Evolutionary conservation across 441 rosid species (phyloP).

Genomic region (Cnidoscolus chayamansa): DNA sequence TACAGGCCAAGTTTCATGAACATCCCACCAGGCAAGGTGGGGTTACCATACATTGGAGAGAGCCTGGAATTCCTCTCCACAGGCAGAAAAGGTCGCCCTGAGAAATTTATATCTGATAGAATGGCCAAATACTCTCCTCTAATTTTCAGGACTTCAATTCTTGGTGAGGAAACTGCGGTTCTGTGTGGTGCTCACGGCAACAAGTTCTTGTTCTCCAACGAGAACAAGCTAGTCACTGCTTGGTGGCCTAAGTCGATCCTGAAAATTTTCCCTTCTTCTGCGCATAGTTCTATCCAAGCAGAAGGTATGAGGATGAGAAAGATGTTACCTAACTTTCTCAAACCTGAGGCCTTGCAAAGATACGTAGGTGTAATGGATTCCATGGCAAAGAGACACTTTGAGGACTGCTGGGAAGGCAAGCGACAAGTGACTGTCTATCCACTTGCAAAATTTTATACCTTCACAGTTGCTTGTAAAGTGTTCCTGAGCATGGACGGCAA

Average conservation of each 20-base stretch:
- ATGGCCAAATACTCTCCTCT: conserved; percentile 12
- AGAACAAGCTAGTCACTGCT: conserved; percentile 7
- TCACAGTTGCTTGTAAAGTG: conserved; percentile 5
- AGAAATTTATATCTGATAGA: conserved; percentile 14
- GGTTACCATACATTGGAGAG: conserved; percentile 17
- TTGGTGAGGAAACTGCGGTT: conserved; percentile 34
- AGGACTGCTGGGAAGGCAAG: background rate
- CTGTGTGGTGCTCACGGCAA: conserved; percentile 14
- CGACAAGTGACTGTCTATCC: background rate
- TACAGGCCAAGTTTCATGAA: background rate
- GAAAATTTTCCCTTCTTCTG: conserved; percentile 19
- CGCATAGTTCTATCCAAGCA: conserved; percentile 5
- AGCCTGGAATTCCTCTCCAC: conserved; percentile 19
- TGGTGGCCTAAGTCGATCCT: conserved; percentile 26
- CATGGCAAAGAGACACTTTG: background rate
- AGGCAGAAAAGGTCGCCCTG: conserved; percentile 17
- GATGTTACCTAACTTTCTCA: background rate
- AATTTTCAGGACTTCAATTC: conserved; percentile 46
- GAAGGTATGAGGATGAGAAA: conserved; percentile 4
- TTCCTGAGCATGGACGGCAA: background rate
- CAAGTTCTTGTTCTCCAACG: conserved; percentile 19
- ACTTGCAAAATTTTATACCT: background rate
- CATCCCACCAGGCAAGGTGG: conserved; percentile 19
- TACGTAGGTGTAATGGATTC: conserved; percentile 15
- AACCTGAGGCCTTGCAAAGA: conserved; percentile 4